These are phyloP conservation scores for Curvularia lunata DNA, from an alignment of 2,329 filamentous ascomycete species.

Conservation along the genomic window DNA sequence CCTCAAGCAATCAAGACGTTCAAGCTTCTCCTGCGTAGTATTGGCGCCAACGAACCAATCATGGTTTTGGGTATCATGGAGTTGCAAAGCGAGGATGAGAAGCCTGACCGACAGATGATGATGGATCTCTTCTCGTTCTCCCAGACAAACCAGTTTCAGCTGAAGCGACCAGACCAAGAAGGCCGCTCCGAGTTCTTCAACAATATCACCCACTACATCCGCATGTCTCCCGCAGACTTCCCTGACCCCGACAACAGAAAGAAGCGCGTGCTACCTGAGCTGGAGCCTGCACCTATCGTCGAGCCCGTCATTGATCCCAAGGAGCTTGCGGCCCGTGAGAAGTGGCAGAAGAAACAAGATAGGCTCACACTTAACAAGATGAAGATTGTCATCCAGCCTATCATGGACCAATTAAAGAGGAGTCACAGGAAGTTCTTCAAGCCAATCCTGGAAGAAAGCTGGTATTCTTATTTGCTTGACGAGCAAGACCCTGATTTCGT, in stretches of 20 bases:
- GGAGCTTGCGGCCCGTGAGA: constrained; percentile 79
- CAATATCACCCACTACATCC: constrained; percentile 75
- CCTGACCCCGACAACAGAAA: constrained; percentile 86
- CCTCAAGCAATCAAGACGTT: constrained; percentile 78
- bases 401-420: constrained; percentile 95
- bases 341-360: constrained; percentile 80
- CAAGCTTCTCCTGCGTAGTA: constrained; percentile 76
- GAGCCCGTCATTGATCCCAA: constrained; percentile 58
- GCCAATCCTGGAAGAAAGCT: constrained; percentile 72
- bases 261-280: constrained; percentile 77
- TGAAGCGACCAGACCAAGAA: constrained; percentile 70
- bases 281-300: constrained; percentile 72
- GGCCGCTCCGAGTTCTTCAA: constrained; percentile 81
- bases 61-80: constrained; percentile 87
- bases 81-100: constrained; percentile 62
- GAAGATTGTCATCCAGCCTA: constrained; percentile 87
- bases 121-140: constrained; percentile 87
- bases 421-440: constrained; percentile 89
- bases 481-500: constrained; percentile 76
- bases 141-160: constrained; percentile 73
- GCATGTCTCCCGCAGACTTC: constrained; percentile 81
- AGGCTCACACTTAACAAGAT: constrained; percentile 82
- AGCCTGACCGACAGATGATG: constrained; percentile 67
- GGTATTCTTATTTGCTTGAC: constrained; percentile 82
- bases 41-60: constrained; percentile 89